Conservation (phyloP, 1,284 basidiomycete species). For the Ganoderma boninense region DNA sequence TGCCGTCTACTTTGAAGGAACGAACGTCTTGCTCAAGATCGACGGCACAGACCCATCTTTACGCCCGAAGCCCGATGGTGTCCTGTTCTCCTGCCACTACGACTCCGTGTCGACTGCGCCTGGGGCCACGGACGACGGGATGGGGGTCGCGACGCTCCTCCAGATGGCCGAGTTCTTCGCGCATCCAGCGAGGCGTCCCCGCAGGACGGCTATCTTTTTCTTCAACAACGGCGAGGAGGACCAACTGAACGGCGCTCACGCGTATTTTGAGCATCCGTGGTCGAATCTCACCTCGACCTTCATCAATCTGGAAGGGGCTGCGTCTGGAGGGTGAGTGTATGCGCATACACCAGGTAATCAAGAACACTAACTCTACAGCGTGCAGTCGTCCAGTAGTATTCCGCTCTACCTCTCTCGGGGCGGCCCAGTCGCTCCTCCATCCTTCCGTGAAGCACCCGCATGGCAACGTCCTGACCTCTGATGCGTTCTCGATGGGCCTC, state of each 20-base stretch:
- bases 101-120: conserved; percentile 81
- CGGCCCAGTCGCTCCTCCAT: conserved; percentile 58
- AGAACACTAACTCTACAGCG: no score
- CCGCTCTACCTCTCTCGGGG: conserved; percentile 63
- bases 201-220: conserved; percentile 76
- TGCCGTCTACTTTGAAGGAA: conserved; percentile 74
- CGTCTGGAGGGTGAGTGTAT: conserved; percentile 73
- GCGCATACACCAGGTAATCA: background rate
- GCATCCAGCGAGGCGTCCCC: conserved; percentile 48
- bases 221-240: conserved; percentile 87
- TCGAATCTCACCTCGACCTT: conserved; percentile 69
- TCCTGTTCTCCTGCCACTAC: conserved; percentile 83
- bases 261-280: conserved; percentile 77
- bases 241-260: conserved; percentile 73
- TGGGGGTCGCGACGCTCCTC: conserved; percentile 73
- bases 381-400: conserved; percentile 66
- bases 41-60: conserved; percentile 56
- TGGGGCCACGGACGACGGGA: conserved; percentile 81
- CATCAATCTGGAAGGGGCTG: conserved; percentile 83
- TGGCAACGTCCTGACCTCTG: conserved; percentile 69
- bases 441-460: conserved; percentile 65
- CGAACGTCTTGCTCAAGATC: conserved; percentile 75
- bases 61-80: conserved; percentile 48
- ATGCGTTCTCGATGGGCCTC: conserved; percentile 67
- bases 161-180: conserved; percentile 71